A percentile compares a stretch with the other conserved stretches of the same genome.
These are phyloP conservation scores for Afroboletus lepidellus DNA, from an alignment of 1,284 basidiomycete species.

Conservation along the genomic window DNA sequence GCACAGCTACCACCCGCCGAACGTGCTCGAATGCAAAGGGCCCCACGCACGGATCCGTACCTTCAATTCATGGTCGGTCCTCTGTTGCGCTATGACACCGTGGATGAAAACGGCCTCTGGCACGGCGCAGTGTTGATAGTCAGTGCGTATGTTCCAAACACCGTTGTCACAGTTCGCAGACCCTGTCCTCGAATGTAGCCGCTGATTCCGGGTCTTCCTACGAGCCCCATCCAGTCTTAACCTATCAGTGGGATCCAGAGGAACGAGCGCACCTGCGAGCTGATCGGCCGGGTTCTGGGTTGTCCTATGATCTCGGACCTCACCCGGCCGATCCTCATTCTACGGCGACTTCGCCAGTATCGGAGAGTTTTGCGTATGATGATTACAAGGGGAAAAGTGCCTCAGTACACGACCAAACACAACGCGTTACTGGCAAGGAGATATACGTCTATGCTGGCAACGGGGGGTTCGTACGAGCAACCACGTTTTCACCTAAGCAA, in stretches of 20 bases:
- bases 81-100: conserved; percentile 88
- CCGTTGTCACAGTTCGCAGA: conserved; percentile 8
- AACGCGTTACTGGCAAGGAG: conserved; percentile 63
- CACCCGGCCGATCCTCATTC: conserved; percentile 73
- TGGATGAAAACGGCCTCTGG: conserved; percentile 77
- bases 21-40: conserved; percentile 53
- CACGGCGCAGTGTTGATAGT: conserved; percentile 85
- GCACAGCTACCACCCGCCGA: conserved; percentile 60
- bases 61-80: conserved; percentile 85
- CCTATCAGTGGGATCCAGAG: conserved; percentile 77
- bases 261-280: conserved; percentile 22
- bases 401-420: conserved; percentile 28
- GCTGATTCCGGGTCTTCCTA: conserved; percentile 81
- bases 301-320: conserved; percentile 56
- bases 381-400: conserved; percentile 22
- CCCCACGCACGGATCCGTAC: conserved; percentile 67
- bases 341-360: conserved; percentile 24
- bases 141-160: conserved; percentile 45
- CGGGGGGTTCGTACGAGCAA: conserved; percentile 50
- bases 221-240: conserved; percentile 71
- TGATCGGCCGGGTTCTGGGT: conserved; percentile 15
- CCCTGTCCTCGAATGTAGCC: conserved; percentile 35
- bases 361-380: conserved; percentile 9
- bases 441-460: conserved; percentile 78
- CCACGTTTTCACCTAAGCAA: not conserved